Conservation (phyloP, 2,329 filamentous ascomycete species). For the Zymoseptoria tritici region DNA sequence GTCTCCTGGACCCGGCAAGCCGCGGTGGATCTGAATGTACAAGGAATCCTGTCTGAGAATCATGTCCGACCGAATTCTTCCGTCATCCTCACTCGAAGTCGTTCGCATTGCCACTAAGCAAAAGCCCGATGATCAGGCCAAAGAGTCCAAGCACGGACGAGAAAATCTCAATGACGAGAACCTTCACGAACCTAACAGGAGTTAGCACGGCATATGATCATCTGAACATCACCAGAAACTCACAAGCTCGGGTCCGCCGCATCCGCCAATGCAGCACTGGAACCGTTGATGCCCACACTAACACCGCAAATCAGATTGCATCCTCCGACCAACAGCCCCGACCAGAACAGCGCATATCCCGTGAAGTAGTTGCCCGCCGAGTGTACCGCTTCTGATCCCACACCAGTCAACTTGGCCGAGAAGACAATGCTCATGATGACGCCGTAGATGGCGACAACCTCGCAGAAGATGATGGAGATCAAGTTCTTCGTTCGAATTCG, state of each 20-base stretch:
- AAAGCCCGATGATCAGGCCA: conserved; percentile 86
- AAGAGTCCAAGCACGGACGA: conserved; percentile 95
- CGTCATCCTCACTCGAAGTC: conserved; percentile 50
- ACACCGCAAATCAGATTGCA: conserved; percentile 96
- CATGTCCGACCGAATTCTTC: neutral
- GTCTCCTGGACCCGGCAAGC: neutral
- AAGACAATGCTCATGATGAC: conserved; percentile 99
- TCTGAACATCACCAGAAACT: conserved; percentile 31
- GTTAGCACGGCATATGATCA: conserved; percentile 5
- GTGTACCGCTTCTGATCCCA: conserved; percentile 59
- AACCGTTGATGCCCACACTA: conserved; percentile 95
- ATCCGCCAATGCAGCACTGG: conserved; percentile 90
- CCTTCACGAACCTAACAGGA: conserved; percentile 78
- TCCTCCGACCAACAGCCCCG: conserved; percentile 83
- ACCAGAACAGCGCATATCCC: conserved; percentile 93
- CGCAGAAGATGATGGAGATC: conserved; percentile 99
- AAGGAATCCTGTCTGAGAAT: neutral
- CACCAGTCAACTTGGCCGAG: conserved; percentile 71
- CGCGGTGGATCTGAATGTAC: neutral
- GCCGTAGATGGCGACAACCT: conserved; percentile 98
- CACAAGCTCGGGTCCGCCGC: conserved; percentile 86
- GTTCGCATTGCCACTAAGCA: conserved; percentile 74
- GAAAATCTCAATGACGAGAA: conserved; percentile 98
- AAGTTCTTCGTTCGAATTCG: conserved; percentile 99
- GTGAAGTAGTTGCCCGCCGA: conserved; percentile 82